phyloP scores from a whole-genome alignment of 192 early-diverging fungal genomes.

The Borealophlyctis nickersoniae region DNA sequence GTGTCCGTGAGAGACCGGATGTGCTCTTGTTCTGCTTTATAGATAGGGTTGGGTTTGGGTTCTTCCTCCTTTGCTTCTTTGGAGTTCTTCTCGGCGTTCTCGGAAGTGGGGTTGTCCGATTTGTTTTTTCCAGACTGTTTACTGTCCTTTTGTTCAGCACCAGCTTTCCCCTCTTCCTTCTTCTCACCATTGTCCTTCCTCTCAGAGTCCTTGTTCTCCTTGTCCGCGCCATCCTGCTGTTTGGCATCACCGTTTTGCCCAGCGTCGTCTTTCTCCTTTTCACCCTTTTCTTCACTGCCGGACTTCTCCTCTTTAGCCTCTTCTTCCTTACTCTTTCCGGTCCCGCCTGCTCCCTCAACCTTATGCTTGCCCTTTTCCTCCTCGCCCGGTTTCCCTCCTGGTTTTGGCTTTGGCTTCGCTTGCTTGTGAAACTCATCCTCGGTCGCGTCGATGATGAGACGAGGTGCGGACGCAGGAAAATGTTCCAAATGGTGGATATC shows the following conservation, averaged over 20 bases:
- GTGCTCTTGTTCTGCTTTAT: neutral
- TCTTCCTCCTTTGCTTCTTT: neutral
- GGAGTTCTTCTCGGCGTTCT: neutral
- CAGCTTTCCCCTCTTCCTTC: neutral
- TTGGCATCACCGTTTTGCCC: neutral
- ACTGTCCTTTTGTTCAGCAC: neutral
- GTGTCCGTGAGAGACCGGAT: neutral
- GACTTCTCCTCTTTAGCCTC: neutral
- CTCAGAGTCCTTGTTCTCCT: neutral
- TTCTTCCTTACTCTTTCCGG: neutral
- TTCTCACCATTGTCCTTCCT: neutral
- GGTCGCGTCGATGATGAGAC: neutral
- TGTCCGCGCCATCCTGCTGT: neutral
- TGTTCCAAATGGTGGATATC: neutral
- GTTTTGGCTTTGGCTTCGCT: neutral
- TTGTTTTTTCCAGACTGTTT: neutral
- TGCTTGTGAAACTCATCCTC: conserved; percentile 1
- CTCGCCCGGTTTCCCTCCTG: neutral
- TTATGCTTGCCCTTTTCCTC: neutral
- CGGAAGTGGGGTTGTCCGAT: too few relatives aligned
- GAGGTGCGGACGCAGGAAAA: neutral
- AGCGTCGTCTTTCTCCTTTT: neutral
- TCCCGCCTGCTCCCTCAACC: neutral
- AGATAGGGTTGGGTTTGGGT: neutral
- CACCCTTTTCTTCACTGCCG: neutral